Evolutionary conservation across 345 rosid species (phyloP).

Genomic region (Corchorus capsularis): DNA sequence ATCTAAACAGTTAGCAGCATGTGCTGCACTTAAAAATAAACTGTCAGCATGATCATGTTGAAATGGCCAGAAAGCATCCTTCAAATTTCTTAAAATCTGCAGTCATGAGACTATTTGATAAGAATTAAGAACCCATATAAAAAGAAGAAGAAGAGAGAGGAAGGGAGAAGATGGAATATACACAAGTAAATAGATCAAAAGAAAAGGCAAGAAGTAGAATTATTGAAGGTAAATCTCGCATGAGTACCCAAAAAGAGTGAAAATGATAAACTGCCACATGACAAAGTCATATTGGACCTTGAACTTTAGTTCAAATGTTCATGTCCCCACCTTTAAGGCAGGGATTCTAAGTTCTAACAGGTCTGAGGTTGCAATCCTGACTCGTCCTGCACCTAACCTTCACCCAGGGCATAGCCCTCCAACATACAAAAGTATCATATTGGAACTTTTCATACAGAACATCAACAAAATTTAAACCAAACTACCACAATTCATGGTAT

Average conservation of each 20-base stretch:
- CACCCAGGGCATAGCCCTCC: too few relatives aligned
- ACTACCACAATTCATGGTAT: neutral
- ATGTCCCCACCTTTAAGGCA: too few relatives aligned
- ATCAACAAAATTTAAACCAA: neutral
- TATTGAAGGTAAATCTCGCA: neutral
- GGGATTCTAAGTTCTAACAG: too few relatives aligned
- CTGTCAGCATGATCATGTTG: conserved; percentile 47
- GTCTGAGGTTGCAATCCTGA: too few relatives aligned
- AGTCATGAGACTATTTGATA: neutral
- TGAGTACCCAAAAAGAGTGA: neutral
- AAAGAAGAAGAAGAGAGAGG: neutral
- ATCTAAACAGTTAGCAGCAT: conserved; percentile 51
- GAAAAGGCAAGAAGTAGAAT: neutral
- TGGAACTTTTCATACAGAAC: neutral
- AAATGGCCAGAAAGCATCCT: conserved; percentile 75
- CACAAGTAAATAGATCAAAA: neutral
- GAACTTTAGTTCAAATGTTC: too few relatives aligned
- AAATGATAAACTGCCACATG: neutral
- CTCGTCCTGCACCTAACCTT: too few relatives aligned
- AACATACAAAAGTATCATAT: too few relatives aligned
- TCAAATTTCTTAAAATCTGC: conserved; percentile 56
- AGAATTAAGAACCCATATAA: neutral
- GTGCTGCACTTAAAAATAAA: conserved; percentile 60
- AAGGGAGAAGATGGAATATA: neutral
- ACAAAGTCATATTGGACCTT: neutral